phyloP scores from a whole-genome alignment of 2,329 filamentous ascomycete species.

The Colletotrichum spinosum region DNA sequence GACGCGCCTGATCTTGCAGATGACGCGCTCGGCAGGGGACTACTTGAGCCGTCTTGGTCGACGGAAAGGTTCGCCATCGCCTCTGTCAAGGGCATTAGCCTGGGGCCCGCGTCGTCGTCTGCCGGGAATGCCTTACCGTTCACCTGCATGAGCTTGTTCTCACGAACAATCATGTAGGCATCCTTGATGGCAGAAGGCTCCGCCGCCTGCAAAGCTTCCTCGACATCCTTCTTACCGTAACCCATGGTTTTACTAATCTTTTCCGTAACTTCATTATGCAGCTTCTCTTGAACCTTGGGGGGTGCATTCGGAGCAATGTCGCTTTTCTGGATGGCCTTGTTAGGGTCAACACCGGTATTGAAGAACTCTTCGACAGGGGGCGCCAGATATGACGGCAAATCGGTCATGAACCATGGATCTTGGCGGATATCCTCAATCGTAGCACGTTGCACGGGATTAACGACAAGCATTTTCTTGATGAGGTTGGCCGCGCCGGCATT shows the following conservation, averaged over 20 bases:
- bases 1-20: constrained; percentile 67
- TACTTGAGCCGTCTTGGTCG: constrained; percentile 52
- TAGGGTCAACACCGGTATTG: constrained; percentile 93
- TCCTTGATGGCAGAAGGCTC: constrained; percentile 99
- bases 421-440: constrained; percentile 93
- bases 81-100: constrained; percentile 40
- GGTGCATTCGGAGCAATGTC: constrained; percentile 85
- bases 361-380: constrained; percentile 91
- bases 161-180: constrained; percentile 96
- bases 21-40: constrained; percentile 65
- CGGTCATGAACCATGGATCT: constrained; percentile 93
- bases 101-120: not conserved
- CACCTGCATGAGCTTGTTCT: constrained; percentile 96
- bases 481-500: constrained; percentile 83
- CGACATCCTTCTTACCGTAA: constrained; percentile 93
- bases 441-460: constrained; percentile 93
- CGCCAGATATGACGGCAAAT: constrained; percentile 87
- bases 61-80: constrained; percentile 42
- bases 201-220: constrained; percentile 90
- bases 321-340: constrained; percentile 87
- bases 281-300: constrained; percentile 83
- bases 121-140: constrained; percentile 75
- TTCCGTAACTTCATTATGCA: constrained; percentile 91
- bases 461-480: constrained; percentile 93
- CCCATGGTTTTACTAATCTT: constrained; percentile 99